Base-by-base conservation (phyloP, 192 early-diverging fungal species). In the Coemansia sp. region DNA sequence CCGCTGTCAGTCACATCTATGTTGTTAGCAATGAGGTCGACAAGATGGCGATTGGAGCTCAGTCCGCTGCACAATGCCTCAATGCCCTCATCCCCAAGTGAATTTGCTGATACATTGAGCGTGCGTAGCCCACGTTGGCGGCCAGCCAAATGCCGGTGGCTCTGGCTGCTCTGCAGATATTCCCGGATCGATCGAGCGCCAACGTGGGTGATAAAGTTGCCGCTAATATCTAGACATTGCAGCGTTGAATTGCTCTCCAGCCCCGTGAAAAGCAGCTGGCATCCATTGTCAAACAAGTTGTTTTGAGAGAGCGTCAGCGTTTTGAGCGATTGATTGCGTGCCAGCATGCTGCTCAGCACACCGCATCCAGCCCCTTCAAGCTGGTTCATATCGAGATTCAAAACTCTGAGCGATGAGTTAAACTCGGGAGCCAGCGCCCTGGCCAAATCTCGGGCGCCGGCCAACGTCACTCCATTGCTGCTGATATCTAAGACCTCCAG, bases 301-400 rank as follows among this genome's bases (percentile, higher is more conserved):
- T 70, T 70, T 25, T 51, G 59, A 9, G 67, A 52, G 4, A 60
- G 17, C 11, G 21, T 30, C 3, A 70, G 60, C 4, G 30, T 5
- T 8, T 53, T 39, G 4, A 70, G 60, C 1, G 40, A 30, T 9
- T 31, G 53, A 45, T 62, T 70, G 2, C 35, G 47, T 21, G 45
- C 50, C 32, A 70, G 45, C 15, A 40, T 31, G 6, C n/a, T 50
- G 0, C 50, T 55, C 30, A 70, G 42, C 1, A 35, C 45, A 23
- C 27, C 53, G 28, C 60, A 62, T 2, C 67, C 67, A n/a, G 12
- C 9, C 1, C 29, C 31, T 21, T 53, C 67, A 20, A 70, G 29
- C 44, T 55, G 60, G 36, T 70, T 70, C 67, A 62, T 70, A n/a
- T 58, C 55, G 7, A 70, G 9, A 9, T 62, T 55, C 39, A 70